phyloP scores from a whole-genome alignment of 2,329 filamentous ascomycete species.

The Myriangium duriaei region DNA sequence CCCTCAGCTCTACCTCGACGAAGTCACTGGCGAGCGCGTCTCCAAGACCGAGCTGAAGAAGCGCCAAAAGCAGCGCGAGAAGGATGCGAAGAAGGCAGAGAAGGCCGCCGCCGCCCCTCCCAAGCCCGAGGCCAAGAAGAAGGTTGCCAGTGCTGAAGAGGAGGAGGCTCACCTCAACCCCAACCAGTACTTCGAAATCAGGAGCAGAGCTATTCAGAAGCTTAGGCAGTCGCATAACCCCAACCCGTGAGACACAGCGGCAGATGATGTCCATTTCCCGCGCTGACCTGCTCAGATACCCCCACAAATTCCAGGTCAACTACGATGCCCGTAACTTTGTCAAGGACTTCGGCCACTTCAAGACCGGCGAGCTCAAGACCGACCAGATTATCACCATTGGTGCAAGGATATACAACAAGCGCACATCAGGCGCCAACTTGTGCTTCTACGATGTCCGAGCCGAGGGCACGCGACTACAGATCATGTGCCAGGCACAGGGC shows the following conservation, averaged over 20 bases:
- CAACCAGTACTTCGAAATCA: conserved; percentile 94
- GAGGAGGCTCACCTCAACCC: conserved; percentile 62
- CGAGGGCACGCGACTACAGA: conserved; percentile 68
- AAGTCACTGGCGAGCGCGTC: conserved; percentile 77
- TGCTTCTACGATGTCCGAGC: conserved; percentile 80
- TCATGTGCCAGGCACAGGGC: conserved; percentile 83
- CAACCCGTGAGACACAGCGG: conserved; percentile 46
- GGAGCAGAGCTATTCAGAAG: conserved; percentile 68
- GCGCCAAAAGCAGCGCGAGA: conserved; percentile 80
- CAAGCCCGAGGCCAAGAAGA: conserved; percentile 45
- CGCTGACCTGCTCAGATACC: conserved; percentile 41
- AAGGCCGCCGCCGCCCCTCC: conserved; percentile 57
- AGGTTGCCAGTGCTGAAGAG: conserved; percentile 48
- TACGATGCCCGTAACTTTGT: conserved; percentile 73
- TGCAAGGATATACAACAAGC: conserved; percentile 81
- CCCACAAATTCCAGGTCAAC: conserved; percentile 83
- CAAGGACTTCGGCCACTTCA: conserved; percentile 64
- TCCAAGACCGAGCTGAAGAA: conserved; percentile 63
- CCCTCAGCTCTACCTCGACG: conserved; percentile 64
- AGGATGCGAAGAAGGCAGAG: conserved; percentile 78
- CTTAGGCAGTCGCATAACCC: conserved; percentile 60
- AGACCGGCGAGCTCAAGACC: conserved; percentile 74
- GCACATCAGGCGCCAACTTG: conserved; percentile 69
- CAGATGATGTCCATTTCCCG: not conserved
- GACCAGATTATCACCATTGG: conserved; percentile 66